phyloP scores from a whole-genome alignment of 1,284 basidiomycete species.

The Albatrellus sp. region DNA sequence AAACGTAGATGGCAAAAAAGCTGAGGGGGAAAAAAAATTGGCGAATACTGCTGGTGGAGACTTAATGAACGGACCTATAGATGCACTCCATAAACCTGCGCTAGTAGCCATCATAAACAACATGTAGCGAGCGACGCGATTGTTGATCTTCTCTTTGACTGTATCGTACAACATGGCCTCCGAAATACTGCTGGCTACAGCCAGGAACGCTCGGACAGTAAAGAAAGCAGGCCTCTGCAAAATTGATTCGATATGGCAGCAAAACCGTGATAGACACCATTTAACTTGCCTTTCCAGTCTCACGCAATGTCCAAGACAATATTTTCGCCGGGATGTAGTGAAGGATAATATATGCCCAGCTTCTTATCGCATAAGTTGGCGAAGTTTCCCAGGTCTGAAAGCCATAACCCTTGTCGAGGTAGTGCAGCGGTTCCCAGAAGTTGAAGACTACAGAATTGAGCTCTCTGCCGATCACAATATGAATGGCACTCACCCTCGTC shows the following conservation, averaged over 20 bases:
- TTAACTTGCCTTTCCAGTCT: slow-evolving; percentile 19
- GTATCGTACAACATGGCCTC: slow-evolving; percentile 83
- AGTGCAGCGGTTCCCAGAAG: slow-evolving; percentile 97
- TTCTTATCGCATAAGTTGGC: slow-evolving; percentile 81
- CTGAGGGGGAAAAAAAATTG: slow-evolving; percentile 24
- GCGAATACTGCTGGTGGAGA: not conserved
- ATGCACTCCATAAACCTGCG: slow-evolving; percentile 90
- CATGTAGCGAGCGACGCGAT: slow-evolving; percentile 83
- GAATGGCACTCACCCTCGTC: slow-evolving; percentile 74
- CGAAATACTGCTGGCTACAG: slow-evolving; percentile 58
- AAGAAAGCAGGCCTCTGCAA: slow-evolving; percentile 77
- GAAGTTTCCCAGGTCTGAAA: slow-evolving; percentile 99
- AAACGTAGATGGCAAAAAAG: slow-evolving; percentile 90
- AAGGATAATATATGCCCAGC: slow-evolving; percentile 85
- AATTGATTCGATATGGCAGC: not conserved
- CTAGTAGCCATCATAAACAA: slow-evolving; percentile 78
- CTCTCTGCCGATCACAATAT: too few species aligned
- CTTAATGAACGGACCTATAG: slow-evolving; percentile 43
- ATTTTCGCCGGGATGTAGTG: slow-evolving; percentile 48
- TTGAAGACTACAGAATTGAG: slow-evolving; percentile 69
- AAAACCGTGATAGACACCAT: too few species aligned
- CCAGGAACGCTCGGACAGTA: slow-evolving; percentile 72
- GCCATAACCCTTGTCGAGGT: slow-evolving; percentile 69
- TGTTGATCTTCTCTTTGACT: slow-evolving; percentile 75
- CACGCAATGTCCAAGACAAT: slow-evolving; percentile 13